phyloP scores from a whole-genome alignment of 2,329 filamentous ascomycete genomes.

The Colletotrichum sp. region DNA sequence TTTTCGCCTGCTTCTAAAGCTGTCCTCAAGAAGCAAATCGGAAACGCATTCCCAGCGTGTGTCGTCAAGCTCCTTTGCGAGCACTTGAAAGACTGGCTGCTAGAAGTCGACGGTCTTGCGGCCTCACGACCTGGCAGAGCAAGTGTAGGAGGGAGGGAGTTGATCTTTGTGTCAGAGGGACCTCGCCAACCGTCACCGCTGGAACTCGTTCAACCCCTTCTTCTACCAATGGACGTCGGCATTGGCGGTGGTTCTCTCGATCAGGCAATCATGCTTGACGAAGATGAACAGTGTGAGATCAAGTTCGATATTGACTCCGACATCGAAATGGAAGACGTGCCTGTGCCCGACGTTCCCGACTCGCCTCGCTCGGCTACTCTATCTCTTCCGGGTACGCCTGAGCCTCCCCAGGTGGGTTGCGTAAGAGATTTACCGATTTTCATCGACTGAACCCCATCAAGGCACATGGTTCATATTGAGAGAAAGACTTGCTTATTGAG shows the following conservation, averaged over 20 bases:
- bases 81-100: slow-evolving; percentile 52
- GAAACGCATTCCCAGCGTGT: slow-evolving; percentile 77
- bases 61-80: slow-evolving; percentile 55
- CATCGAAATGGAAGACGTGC: neutral
- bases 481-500: neutral
- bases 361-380: neutral
- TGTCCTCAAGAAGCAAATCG: slow-evolving; percentile 67
- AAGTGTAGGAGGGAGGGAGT: slow-evolving; percentile 1
- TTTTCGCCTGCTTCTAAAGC: slow-evolving; percentile 51
- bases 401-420: neutral
- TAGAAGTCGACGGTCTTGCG: slow-evolving; percentile 43
- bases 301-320: slow-evolving; percentile 5
- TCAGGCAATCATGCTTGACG: neutral
- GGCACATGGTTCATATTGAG: neutral
- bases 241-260: neutral
- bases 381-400: neutral
- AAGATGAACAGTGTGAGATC: neutral
- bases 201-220: neutral
- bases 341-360: neutral
- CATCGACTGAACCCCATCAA: neutral
- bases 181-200: neutral
- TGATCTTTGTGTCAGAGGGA: slow-evolving; percentile 6
- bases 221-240: neutral
- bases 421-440: neutral
- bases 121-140: neutral